Evolutionary conservation across 768 basidiomycete species (phyloP).

Genomic region (Clathrus columnatus): DNA sequence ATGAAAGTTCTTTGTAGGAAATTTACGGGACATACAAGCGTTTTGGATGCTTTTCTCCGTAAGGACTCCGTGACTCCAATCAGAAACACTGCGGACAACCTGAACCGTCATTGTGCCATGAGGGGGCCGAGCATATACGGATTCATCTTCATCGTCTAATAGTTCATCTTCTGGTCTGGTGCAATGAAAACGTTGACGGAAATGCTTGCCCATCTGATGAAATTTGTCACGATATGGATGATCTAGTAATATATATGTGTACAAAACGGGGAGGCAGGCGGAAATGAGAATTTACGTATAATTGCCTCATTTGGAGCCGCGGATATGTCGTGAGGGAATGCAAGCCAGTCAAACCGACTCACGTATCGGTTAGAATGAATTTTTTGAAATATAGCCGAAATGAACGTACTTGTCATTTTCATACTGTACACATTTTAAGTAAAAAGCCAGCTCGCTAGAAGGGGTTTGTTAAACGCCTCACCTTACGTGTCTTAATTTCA

Average conservation of each 20-base stretch:
- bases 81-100: slow-evolving; percentile 75
- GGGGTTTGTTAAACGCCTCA: slow-evolving; percentile 15
- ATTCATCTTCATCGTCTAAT: slow-evolving; percentile 28
- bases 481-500: slow-evolving; percentile 79
- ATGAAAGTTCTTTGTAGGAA: too few species aligned
- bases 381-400: slow-evolving; percentile 8
- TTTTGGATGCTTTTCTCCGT: slow-evolving; percentile 90
- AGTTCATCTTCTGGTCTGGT: slow-evolving; percentile 15
- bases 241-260: slow-evolving; percentile 17
- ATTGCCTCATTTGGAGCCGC: slow-evolving; percentile 60
- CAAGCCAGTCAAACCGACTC: slow-evolving; percentile 52
- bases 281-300: slow-evolving; percentile 32
- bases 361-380: neutral
- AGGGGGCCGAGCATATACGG: slow-evolving; percentile 35
- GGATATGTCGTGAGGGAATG: slow-evolving; percentile 65
- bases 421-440: slow-evolving; percentile 19
- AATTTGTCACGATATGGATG: slow-evolving; percentile 67
- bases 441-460: neutral
- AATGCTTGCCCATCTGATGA: slow-evolving; percentile 46
- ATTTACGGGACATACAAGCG: slow-evolving; percentile 69
- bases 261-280: neutral
- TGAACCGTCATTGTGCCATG: slow-evolving; percentile 62
- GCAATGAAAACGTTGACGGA: slow-evolving; percentile 56
- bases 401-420: slow-evolving; percentile 20
- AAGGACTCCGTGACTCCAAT: slow-evolving; percentile 92